phyloP scores from a whole-genome alignment of 2,329 filamentous ascomycete species.

The Microthyrium microscopicum region DNA sequence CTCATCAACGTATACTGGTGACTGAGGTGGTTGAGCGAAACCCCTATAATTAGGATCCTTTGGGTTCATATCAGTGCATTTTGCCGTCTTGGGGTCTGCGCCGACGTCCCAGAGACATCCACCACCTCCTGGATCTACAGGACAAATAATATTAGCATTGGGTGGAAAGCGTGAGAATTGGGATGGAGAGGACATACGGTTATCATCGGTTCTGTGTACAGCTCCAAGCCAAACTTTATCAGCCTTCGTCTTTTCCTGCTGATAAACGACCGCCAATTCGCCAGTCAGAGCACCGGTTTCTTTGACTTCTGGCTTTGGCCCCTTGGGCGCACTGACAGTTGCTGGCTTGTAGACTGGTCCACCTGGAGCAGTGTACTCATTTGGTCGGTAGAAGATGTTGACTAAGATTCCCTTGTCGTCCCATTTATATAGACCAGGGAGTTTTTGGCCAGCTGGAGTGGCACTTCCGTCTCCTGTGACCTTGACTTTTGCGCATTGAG shows the following conservation, averaged over 20 bases:
- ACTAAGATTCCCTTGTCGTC: constrained; percentile 3
- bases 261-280: neutral
- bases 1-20: neutral
- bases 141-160: too few relatives aligned
- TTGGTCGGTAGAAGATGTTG: constrained; percentile 3
- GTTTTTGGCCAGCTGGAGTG: neutral
- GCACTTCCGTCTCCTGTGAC: constrained; percentile 3
- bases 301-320: neutral
- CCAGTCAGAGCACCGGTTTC: neutral
- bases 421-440: constrained; percentile 2
- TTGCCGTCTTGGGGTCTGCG: neutral
- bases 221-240: neutral
- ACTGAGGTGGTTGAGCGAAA: neutral
- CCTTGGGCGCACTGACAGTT: neutral
- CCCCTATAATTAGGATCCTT: neutral
- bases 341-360: neutral
- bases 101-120: neutral
- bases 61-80: neutral
- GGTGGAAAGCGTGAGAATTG: too few relatives aligned
- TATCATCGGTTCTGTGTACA: neutral
- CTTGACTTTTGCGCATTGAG: constrained; percentile 4
- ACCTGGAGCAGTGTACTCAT: neutral
- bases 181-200: too few relatives aligned
- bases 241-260: neutral
- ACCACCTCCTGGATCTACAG: neutral